Evolutionary conservation across 169 alveolate species (phyloP).

Genomic region (Miamiensis avidus): DNA sequence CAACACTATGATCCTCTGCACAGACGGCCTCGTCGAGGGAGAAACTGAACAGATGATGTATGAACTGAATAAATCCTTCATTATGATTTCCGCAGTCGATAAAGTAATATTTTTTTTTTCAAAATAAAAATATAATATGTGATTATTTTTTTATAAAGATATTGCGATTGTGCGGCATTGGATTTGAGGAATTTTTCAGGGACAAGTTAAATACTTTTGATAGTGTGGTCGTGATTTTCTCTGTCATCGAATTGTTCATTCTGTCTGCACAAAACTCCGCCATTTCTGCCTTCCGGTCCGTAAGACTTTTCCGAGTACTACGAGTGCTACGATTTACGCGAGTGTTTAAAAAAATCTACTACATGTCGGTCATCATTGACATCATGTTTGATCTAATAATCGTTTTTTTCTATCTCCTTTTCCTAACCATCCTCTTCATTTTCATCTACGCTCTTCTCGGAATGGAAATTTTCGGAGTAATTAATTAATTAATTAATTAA

Average conservation of each 20-base stretch:
- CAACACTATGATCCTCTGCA: not conserved
- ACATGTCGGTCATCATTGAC: constrained; percentile 60
- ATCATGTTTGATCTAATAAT: constrained; percentile 6
- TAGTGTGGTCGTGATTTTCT: constrained; percentile 49
- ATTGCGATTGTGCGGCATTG: too few species aligned
- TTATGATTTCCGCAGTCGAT: not conserved
- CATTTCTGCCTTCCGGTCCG: constrained; percentile 80
- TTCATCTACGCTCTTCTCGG: constrained; percentile 46
- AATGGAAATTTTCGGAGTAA: constrained; percentile 45
- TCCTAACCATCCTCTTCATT: constrained; percentile 29
- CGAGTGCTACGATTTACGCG: constrained; percentile 66
- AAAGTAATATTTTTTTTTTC: too few species aligned
- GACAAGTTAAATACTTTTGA: constrained; percentile 54
- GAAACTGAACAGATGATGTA: not conserved
- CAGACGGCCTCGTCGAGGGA: not conserved
- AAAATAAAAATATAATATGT: too few species aligned
- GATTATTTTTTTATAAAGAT: too few species aligned
- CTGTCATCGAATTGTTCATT: constrained; percentile 56
- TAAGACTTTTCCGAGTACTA: constrained; percentile 85
- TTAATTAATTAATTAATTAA: too few species aligned
- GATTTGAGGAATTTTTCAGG: constrained; percentile 29
- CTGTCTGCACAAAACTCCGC: constrained; percentile 67
- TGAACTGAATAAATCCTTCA: not conserved
- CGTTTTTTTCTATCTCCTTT: constrained; percentile 26
- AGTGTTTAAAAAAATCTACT: constrained; percentile 56